Evolutionary conservation across 2,329 filamentous ascomycete genomes (phyloP), one percentile per base, ranked within the genome.

Genomic region (Fusarium dlaminii): DNA sequence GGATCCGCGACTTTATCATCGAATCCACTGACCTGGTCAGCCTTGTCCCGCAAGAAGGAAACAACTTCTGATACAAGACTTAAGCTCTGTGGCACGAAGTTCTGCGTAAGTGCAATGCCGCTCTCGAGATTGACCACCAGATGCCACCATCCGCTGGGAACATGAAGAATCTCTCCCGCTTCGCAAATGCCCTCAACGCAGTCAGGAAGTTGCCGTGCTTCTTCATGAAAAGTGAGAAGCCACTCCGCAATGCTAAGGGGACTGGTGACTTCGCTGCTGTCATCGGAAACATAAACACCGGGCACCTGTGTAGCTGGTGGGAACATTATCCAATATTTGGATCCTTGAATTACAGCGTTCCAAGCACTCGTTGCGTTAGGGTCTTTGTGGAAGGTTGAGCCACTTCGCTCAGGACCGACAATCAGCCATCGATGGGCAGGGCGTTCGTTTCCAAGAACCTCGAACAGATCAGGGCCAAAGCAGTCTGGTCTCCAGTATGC

Each of bases 241-340:
- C 96, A 98, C 83, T 98, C 96, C n/a, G 95, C 94, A 76, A 98
- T 98, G 83, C 94, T 97, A 17, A 98, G 88, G 3, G 96, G 96
- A 60, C 93, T 95, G 0, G 96, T 98, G 57, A 98, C 95, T 83
- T 98, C 96, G 79, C 94, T 95, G 80, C 94, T 93, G 80, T 98
- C 96, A 43, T 91, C 88, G 9, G 94, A 97, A 46, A 98, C 94
- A 77, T 93, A 97, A 42, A 98, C 95, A 8, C 96, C 96, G 0
- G 96, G 96, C 12, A 96, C 95, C 8, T 91, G 87, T 1, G 91
- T 89, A 1, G 90, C 90, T 0, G 93, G 92, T 0, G 94, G 95
- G 79, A 98, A 98, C 94, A 98, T 97, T 81, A 98, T 96, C 96
- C 96, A 98, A 86, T 98, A 98, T 80, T 98, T 98, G 39, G 92